A percentile compares a stretch with the other conserved stretches of the same genome.
Evolutionary conservation across 1,284 basidiomycete species (phyloP).

Genomic region (Irpex sp.): DNA sequence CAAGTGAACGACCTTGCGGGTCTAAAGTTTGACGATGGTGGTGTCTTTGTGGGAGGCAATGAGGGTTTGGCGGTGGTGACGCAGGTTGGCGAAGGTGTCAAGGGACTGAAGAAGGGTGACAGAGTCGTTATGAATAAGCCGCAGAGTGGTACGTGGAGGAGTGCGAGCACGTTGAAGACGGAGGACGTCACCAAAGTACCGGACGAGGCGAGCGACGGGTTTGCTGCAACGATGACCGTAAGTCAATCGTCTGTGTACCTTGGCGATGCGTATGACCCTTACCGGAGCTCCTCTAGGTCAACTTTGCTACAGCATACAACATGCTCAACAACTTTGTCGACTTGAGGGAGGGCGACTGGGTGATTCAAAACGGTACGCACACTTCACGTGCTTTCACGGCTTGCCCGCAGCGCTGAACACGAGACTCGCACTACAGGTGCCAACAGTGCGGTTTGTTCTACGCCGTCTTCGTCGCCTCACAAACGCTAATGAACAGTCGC

Average conservation of each 20-base stretch:
- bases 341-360: conserved; percentile 65
- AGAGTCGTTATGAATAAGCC: conserved; percentile 71
- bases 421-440: conserved; percentile 35
- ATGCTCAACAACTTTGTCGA: conserved; percentile 72
- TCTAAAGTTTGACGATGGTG: conserved; percentile 29
- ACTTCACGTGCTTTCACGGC: background rate
- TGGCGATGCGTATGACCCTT: background rate
- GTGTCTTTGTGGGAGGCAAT: conserved; percentile 70
- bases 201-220: conserved; percentile 48
- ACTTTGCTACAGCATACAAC: conserved; percentile 79
- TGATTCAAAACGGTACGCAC: conserved; percentile 69
- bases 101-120: conserved; percentile 53
- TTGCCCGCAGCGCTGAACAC: background rate
- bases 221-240: conserved; percentile 75
- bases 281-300: too few relatives aligned
- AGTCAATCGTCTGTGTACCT: conserved; percentile 14
- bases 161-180: conserved; percentile 48
- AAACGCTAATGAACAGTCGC: conserved; percentile 6
- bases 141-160: conserved; percentile 79
- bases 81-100: conserved; percentile 52
- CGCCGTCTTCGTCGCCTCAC: background rate
- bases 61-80: conserved; percentile 74
- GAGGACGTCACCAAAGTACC: conserved; percentile 64
- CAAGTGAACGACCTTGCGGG: conserved; percentile 31
- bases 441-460: conserved; percentile 67